Conservation (phyloP, 192 early-diverging fungal species). For the Backusella tarrabulga region DNA sequence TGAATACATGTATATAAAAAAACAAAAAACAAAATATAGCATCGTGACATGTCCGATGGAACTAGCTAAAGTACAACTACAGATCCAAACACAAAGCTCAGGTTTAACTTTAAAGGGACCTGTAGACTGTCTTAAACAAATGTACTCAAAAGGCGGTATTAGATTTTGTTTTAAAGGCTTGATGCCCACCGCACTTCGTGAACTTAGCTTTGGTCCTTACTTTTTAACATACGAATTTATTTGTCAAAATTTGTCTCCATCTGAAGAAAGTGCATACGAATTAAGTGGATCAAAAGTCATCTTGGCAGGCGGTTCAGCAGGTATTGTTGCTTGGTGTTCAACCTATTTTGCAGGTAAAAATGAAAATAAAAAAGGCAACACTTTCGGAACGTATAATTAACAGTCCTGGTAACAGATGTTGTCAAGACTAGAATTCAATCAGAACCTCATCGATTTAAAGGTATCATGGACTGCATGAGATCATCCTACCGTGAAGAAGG, state of each 20-base stretch:
- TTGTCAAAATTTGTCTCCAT: slow-evolving; percentile 38
- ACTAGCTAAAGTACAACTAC: slow-evolving; percentile 53
- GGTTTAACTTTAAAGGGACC: slow-evolving; percentile 43
- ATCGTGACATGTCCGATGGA: slow-evolving; percentile 61
- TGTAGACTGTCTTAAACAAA: slow-evolving; percentile 47
- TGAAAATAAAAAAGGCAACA: background rate
- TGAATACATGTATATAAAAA: background rate
- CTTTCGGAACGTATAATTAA: background rate
- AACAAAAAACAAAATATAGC: slow-evolving; percentile 18
- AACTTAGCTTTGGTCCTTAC: slow-evolving; percentile 56
- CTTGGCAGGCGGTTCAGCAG: slow-evolving; percentile 55
- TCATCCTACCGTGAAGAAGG: slow-evolving; percentile 55
- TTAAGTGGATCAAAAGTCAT: slow-evolving; percentile 43
- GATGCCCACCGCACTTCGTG: slow-evolving; percentile 47
- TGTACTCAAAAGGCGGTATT: slow-evolving; percentile 46
- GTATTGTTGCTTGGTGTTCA: slow-evolving; percentile 54
- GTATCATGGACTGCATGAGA: slow-evolving; percentile 42
- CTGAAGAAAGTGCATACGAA: slow-evolving; percentile 23
- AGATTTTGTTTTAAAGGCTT: slow-evolving; percentile 53
- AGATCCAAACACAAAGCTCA: slow-evolving; percentile 44
- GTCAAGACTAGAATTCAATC: slow-evolving; percentile 60
- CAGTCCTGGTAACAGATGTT: slow-evolving; percentile 40
- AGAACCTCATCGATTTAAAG: slow-evolving; percentile 46
- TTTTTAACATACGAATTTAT: slow-evolving; percentile 54
- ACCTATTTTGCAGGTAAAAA: slow-evolving; percentile 56